Conservation (phyloP, 2,329 filamentous ascomycete genomes). For the Sclerotinia nivalis region DNA sequence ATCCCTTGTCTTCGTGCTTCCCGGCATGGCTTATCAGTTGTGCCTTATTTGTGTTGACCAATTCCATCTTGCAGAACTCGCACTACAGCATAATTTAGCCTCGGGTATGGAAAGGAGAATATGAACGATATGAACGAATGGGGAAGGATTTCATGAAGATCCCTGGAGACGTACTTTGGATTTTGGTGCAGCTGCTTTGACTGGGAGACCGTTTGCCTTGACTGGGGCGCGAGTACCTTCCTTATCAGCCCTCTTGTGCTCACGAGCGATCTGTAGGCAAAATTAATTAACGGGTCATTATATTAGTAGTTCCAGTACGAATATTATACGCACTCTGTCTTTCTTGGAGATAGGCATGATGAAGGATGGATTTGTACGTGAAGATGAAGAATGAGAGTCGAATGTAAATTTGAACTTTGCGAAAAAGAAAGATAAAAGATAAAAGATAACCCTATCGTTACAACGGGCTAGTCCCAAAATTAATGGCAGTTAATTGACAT, state of each 20-base stretch:
- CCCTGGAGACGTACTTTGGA: constrained; percentile 45
- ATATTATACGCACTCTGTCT: constrained; percentile 42
- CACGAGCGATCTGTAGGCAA: constrained; percentile 48
- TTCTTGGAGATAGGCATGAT: constrained; percentile 50
- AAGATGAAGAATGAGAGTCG: background rate
- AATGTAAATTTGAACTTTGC: background rate
- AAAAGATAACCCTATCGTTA: background rate
- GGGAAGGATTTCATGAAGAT: background rate
- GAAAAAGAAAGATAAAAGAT: constrained; percentile 17
- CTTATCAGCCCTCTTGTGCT: constrained; percentile 57
- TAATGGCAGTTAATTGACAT: background rate
- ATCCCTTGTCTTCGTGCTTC: constrained; percentile 51
- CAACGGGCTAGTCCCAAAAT: constrained; percentile 4
- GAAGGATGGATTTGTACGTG: constrained; percentile 1
- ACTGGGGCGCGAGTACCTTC: constrained; percentile 55
- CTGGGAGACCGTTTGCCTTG: constrained; percentile 56
- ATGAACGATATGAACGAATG: background rate
- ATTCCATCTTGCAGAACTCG: constrained; percentile 53
- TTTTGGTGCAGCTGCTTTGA: constrained; percentile 55
- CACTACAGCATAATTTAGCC: constrained; percentile 43
- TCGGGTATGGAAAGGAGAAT: no score
- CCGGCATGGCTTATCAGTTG: constrained; percentile 55
- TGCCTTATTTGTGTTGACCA: constrained; percentile 52
- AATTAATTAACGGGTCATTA: background rate
- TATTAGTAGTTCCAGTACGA: background rate